These are phyloP conservation scores for Trichophyton schoenleinii DNA, from an alignment of 2,329 filamentous ascomycete species.

Conservation along the genomic window DNA sequence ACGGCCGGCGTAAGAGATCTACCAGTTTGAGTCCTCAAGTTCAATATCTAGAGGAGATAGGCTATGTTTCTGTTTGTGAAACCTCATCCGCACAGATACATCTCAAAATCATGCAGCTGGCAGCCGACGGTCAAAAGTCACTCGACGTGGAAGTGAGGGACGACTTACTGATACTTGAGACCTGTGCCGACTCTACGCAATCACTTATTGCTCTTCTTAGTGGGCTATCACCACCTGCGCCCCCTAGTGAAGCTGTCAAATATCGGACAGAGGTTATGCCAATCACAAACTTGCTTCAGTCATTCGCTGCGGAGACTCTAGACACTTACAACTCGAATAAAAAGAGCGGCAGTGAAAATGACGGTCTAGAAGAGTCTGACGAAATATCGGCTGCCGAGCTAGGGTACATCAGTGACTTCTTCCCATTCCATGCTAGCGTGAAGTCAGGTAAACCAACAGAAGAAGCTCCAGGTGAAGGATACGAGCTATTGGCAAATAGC, in stretches of 20 bases:
- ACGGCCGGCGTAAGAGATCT: constrained; percentile 18
- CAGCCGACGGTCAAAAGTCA: constrained; percentile 48
- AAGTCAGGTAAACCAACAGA: constrained; percentile 12
- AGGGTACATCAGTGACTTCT: constrained; percentile 46
- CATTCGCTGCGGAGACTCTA: constrained; percentile 61
- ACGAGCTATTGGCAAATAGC: not conserved
- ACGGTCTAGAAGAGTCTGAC: constrained; percentile 29
- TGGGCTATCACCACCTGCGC: constrained; percentile 68
- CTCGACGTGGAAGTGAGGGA: constrained; percentile 73
- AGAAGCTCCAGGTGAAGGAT: constrained; percentile 4
- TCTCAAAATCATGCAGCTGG: constrained; percentile 47
- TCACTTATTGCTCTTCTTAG: constrained; percentile 71
- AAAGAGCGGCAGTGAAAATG: constrained; percentile 6
- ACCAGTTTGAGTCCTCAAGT: constrained; percentile 34
- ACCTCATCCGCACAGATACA: constrained; percentile 67
- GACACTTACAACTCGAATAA: constrained; percentile 4
- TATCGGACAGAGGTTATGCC: constrained; percentile 81
- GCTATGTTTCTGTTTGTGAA: constrained; percentile 76
- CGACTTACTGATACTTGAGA: constrained; percentile 79
- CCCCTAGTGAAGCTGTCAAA: constrained; percentile 69
- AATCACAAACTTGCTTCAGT: constrained; percentile 76
- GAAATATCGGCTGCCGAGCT: constrained; percentile 29
- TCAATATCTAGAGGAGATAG: constrained; percentile 44
- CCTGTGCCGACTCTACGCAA: constrained; percentile 92
- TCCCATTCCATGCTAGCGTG: constrained; percentile 31